phyloP scores from a whole-genome alignment of 441 rosid genomes.

The Erodium texanum region DNA sequence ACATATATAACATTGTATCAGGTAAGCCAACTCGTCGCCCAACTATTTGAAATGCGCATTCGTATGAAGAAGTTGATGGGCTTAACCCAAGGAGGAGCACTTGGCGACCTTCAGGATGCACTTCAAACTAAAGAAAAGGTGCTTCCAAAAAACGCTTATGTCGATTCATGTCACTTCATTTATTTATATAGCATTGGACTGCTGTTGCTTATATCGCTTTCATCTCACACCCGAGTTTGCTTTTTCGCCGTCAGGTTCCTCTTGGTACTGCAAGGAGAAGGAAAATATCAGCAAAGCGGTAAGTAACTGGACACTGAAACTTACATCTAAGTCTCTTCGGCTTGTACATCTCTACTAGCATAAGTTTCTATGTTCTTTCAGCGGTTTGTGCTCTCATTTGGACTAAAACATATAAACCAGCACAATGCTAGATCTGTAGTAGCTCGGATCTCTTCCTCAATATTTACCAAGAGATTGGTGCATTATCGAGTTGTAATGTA shows the following conservation, averaged over 20 bases:
- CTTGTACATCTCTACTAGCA: not conserved
- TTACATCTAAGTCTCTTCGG: not conserved
- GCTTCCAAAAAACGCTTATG: conserved; percentile 9
- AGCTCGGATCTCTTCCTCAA: not conserved
- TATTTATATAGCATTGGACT: not conserved
- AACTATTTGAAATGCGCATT: conserved; percentile 92
- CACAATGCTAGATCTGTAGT: not conserved
- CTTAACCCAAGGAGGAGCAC: conserved; percentile 83
- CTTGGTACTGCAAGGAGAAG: conserved; percentile 85
- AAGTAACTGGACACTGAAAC: not conserved
- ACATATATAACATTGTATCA: conserved; percentile 20
- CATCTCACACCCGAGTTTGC: not conserved
- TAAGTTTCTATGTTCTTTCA: not conserved
- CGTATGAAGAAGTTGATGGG: conserved; percentile 98
- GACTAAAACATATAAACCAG: not conserved
- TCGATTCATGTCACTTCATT: not conserved
- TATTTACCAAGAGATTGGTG: not conserved
- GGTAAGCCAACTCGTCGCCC: conserved; percentile 98
- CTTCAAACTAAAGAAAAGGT: conserved; percentile 83
- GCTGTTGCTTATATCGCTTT: conserved; percentile 1
- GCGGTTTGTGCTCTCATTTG: not conserved
- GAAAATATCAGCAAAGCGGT: conserved; percentile 27
- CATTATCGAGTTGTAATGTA: not conserved
- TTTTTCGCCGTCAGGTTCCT: conserved; percentile 45
- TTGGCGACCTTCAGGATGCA: conserved; percentile 78